A percentile compares a stretch with the other conserved stretches of the same genome.
Evolutionary conservation across 2,329 filamentous ascomycete genomes (phyloP).

Genomic region (Penicillium thymicola): DNA sequence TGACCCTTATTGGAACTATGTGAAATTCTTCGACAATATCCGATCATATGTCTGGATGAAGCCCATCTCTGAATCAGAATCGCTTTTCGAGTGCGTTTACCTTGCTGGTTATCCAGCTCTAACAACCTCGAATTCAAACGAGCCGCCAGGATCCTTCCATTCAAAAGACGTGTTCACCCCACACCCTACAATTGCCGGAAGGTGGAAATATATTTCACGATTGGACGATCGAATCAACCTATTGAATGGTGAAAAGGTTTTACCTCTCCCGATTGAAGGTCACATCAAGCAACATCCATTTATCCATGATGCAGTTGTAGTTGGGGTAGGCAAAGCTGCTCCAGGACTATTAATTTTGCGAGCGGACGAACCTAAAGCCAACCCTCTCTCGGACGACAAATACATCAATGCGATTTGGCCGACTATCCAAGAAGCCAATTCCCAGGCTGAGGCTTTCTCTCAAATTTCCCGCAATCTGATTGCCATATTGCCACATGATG

Average conservation of each 20-base stretch:
- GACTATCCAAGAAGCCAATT: slow-evolving; percentile 39
- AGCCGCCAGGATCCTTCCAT: slow-evolving; percentile 34
- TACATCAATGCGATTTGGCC: slow-evolving; percentile 41
- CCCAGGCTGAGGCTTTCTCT: slow-evolving; percentile 42
- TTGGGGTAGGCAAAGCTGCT: slow-evolving; percentile 26
- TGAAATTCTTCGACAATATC: slow-evolving; percentile 40
- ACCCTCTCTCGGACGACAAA: slow-evolving; percentile 28
- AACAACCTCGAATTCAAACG: slow-evolving; percentile 31
- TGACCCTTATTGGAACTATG: slow-evolving; percentile 45
- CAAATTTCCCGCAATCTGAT: slow-evolving; percentile 46
- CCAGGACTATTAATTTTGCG: slow-evolving; percentile 32
- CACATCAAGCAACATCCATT: slow-evolving; percentile 32
- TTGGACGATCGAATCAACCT: slow-evolving; percentile 35
- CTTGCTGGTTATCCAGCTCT: slow-evolving; percentile 31
- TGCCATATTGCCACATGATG: slow-evolving; percentile 31
- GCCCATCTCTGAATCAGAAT: slow-evolving; percentile 20
- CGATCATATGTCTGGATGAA: slow-evolving; percentile 40
- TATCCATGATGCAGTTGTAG: slow-evolving; percentile 32
- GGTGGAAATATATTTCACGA: slow-evolving; percentile 35
- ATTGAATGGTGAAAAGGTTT: slow-evolving; percentile 34
- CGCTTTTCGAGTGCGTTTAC: slow-evolving; percentile 33
- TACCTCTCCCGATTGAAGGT: slow-evolving; percentile 34
- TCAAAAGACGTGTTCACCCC: slow-evolving; percentile 34
- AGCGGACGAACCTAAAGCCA: slow-evolving; percentile 18
- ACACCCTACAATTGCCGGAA: slow-evolving; percentile 28